Percentiles rank a stretch among this genome's conserved stretches.
Conservation (phyloP, 2,329 filamentous ascomycete genomes). For the Akanthomyces uredinophilus region DNA sequence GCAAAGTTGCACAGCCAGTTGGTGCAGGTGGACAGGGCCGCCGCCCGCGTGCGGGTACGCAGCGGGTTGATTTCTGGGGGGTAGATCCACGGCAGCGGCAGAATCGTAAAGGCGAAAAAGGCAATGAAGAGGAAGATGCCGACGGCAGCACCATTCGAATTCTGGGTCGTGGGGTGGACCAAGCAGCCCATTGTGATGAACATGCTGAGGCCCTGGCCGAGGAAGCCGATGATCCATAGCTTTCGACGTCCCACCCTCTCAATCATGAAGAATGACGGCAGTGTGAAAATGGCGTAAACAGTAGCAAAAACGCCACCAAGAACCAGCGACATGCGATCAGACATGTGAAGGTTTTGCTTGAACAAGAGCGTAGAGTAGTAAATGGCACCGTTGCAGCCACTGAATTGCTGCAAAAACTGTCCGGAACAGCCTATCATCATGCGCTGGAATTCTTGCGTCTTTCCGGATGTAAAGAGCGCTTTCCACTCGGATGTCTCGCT, state of each 20-base stretch:
- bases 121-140: conserved; percentile 66
- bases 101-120: conserved; percentile 61
- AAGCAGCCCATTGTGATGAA: conserved; percentile 58
- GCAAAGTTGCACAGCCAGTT: conserved; percentile 53
- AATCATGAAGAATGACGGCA: conserved; percentile 49
- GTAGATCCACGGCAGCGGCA: conserved; percentile 58
- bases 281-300: conserved; percentile 53
- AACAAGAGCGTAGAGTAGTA: conserved; percentile 61
- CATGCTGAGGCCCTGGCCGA: conserved; percentile 50
- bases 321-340: conserved; percentile 36
- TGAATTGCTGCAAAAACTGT: conserved; percentile 59
- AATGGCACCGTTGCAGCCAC: conserved; percentile 54
- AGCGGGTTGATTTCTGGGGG: conserved; percentile 51
- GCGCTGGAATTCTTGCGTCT: conserved; percentile 60
- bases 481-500: conserved; percentile 38
- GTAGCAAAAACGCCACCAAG: conserved; percentile 48
- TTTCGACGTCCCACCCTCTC: conserved; percentile 42
- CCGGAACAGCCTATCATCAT: conserved; percentile 55
- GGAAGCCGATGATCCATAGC: conserved; percentile 39
- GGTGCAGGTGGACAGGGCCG: conserved; percentile 53
- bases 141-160: conserved; percentile 63
- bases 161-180: conserved; percentile 56
- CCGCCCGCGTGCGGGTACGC: conserved; percentile 41
- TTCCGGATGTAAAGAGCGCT: conserved; percentile 55
- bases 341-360: conserved; percentile 33